Evolutionary conservation across 805 yeast genomes (phyloP).

Genomic region (Dipodascus geniculatus): DNA sequence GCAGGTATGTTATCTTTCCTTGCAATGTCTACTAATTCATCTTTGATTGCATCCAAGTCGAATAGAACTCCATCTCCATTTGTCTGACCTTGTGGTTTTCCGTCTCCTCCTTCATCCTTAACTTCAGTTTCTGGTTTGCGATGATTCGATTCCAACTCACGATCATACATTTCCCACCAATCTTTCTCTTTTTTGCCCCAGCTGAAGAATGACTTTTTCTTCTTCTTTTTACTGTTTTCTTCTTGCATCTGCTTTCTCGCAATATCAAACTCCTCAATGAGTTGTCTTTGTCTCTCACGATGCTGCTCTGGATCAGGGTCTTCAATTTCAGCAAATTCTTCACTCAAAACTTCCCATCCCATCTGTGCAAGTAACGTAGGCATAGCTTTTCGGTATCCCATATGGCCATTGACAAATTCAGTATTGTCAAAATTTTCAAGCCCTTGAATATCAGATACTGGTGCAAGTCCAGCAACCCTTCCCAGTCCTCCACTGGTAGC

Average conservation of each 20-base stretch:
- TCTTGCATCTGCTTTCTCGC: constrained; percentile 52
- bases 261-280: constrained; percentile 76
- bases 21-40: constrained; percentile 15
- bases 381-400: constrained; percentile 93
- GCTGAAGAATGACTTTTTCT: constrained; percentile 26
- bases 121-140: constrained; percentile 19
- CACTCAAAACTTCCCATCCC: constrained; percentile 75
- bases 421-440: constrained; percentile 85
- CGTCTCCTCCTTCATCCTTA: constrained; percentile 30
- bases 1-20: not conserved
- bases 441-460: constrained; percentile 41
- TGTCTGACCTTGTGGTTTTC: constrained; percentile 34
- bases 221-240: constrained; percentile 14
- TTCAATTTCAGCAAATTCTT: constrained; percentile 90
- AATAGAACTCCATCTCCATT: constrained; percentile 31
- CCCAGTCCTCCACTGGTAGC: constrained; percentile 93
- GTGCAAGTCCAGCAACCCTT: constrained; percentile 82
- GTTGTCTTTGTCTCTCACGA: constrained; percentile 64
- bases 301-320: constrained; percentile 86
- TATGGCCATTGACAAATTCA: constrained; percentile 81
- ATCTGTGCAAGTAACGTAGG: constrained; percentile 61
- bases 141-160: constrained; percentile 18
- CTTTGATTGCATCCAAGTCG: constrained; percentile 28
- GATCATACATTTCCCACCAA: constrained; percentile 42
- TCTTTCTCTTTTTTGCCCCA: constrained; percentile 38